A percentile compares a stretch with the other conserved stretches of the same genome.
Conservation (phyloP, 192 early-diverging fungal genomes). For the Linderina pennispora region DNA sequence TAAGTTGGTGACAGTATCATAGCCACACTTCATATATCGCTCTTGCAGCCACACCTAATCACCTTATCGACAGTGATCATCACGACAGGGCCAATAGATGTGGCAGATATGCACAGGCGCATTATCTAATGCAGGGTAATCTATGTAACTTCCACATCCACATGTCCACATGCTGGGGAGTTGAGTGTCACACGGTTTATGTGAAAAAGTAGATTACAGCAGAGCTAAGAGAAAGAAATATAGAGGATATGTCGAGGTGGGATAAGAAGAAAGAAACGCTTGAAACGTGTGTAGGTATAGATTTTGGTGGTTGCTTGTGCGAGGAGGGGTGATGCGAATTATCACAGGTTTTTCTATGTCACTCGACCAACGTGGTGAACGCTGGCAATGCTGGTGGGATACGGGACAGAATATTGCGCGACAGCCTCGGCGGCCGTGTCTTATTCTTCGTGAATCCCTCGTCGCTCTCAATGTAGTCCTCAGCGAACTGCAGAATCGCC, state of each 20-base stretch:
- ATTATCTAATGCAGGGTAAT: no score
- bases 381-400: slow-evolving; percentile 35
- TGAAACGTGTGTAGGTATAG: background rate
- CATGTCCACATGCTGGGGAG: no score
- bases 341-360: background rate
- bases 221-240: background rate
- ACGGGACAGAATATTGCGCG: slow-evolving; percentile 37
- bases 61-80: no score
- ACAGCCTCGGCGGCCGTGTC: slow-evolving; percentile 26
- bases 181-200: background rate
- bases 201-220: background rate
- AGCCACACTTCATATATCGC: no score
- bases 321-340: no score
- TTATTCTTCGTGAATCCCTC: slow-evolving; percentile 47
- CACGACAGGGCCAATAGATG: no score
- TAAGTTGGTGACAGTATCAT: no score
- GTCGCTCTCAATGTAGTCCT: slow-evolving; percentile 42
- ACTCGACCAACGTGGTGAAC: slow-evolving; percentile 34
- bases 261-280: background rate
- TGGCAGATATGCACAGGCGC: no score
- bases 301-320: background rate
- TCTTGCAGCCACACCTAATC: no score
- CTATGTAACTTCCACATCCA: no score
- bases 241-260: background rate
- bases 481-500: slow-evolving; percentile 45